Conservation (phyloP, 1,284 basidiomycete genomes). For the Waitea zeae region DNA sequence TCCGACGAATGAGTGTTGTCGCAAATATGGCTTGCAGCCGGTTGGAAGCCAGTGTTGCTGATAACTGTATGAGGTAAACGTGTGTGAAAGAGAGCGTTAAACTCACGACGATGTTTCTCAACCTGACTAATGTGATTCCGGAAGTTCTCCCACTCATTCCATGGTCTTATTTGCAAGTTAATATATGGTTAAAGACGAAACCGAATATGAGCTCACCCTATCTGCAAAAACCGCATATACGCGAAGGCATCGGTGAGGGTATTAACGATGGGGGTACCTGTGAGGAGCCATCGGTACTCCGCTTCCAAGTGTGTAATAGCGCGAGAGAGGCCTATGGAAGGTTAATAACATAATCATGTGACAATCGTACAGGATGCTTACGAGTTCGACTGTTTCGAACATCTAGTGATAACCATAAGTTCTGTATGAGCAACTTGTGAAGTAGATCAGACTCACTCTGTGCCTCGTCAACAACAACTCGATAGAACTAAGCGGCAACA, state of each 20-base stretch:
- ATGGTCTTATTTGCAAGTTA: constrained; percentile 11
- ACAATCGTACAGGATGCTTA: constrained; percentile 12
- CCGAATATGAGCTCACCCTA: background rate
- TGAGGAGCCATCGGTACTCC: constrained; percentile 33
- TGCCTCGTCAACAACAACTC: constrained; percentile 36
- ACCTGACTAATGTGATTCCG: too few species aligned
- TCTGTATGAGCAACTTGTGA: too few species aligned
- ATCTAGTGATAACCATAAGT: too few species aligned
- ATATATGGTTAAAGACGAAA: too few species aligned
- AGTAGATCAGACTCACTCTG: too few species aligned
- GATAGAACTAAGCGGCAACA: constrained; percentile 21
- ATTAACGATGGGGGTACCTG: constrained; percentile 43
- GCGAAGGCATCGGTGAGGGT: constrained; percentile 30
- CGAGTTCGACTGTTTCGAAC: constrained; percentile 33
- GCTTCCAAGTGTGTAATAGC: constrained; percentile 26
- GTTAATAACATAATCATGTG: background rate
- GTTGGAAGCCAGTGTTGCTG: constrained; percentile 27
- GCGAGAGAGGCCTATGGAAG: constrained; percentile 22
- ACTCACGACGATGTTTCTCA: too few species aligned
- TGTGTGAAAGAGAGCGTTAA: too few species aligned
- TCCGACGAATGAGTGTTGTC: constrained; percentile 32
- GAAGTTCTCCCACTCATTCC: too few species aligned
- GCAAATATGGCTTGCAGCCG: constrained; percentile 33
- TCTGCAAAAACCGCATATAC: constrained; percentile 29
- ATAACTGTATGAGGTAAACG: too few species aligned